Conservation (phyloP, 139 green algal genomes). For the Chara braunii region DNA sequence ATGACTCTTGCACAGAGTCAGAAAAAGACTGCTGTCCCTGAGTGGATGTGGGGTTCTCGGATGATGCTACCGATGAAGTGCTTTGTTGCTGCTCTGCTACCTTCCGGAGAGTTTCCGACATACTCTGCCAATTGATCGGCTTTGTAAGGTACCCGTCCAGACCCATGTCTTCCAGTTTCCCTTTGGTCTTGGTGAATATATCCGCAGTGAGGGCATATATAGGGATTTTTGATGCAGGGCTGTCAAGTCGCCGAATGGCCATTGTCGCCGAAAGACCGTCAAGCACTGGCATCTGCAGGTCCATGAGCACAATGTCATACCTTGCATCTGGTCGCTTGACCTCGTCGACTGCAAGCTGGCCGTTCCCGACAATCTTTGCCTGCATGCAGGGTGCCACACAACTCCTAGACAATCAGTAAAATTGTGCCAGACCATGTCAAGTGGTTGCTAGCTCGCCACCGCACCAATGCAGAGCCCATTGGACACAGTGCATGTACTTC, state of each 20-base stretch:
- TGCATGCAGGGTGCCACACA: neutral
- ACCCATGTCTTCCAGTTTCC: constrained; percentile 16
- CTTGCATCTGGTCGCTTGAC: neutral
- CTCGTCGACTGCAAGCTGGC: constrained; percentile 31
- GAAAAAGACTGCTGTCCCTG: too few relatives aligned
- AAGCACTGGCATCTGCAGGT: constrained; percentile 85
- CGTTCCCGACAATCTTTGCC: constrained; percentile 28
- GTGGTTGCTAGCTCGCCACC: too few relatives aligned
- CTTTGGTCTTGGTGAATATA: constrained; percentile 15
- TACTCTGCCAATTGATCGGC: constrained; percentile 32
- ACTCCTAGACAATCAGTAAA: too few relatives aligned
- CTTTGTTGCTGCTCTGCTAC: too few relatives aligned
- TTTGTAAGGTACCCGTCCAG: constrained; percentile 37
- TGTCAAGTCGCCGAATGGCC: constrained; percentile 12
- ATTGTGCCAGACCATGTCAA: too few relatives aligned
- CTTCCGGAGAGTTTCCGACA: too few relatives aligned
- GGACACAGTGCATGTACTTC: too few relatives aligned
- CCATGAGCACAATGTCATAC: constrained; percentile 78
- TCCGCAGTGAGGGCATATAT: constrained; percentile 36
- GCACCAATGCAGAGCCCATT: too few relatives aligned
- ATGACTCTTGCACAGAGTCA: too few relatives aligned
- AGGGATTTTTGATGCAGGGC: constrained; percentile 6
- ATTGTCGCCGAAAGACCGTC: constrained; percentile 62
- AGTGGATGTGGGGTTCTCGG: too few relatives aligned
- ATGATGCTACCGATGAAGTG: too few relatives aligned